These are phyloP conservation scores for Leucosporidium yakuticum DNA, from an alignment of 768 basidiomycete genomes.

Conservation along the genomic window DNA sequence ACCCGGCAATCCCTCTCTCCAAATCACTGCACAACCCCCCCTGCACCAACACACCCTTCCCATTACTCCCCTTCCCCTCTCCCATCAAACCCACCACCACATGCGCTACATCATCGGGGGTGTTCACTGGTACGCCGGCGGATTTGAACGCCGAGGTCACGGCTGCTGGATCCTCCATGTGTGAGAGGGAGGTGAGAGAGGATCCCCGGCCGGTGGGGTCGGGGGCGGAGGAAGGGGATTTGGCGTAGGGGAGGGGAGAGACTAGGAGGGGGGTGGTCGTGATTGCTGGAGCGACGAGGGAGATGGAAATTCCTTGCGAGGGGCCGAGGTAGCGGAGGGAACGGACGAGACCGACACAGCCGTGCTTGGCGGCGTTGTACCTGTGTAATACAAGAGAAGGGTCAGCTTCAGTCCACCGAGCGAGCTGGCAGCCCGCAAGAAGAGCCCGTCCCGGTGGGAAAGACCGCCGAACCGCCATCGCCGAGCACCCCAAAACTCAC, in stretches of 20 bases:
- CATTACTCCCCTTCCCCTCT: not conserved
- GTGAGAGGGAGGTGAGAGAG: too few species aligned
- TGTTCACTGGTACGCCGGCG: not conserved
- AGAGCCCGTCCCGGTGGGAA: too few species aligned
- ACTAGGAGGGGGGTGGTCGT: not conserved
- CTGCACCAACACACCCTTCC: not conserved
- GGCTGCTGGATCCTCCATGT: not conserved
- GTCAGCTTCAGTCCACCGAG: too few species aligned
- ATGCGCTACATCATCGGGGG: not conserved
- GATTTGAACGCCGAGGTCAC: not conserved
- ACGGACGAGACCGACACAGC: not conserved
- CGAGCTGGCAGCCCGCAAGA: too few species aligned
- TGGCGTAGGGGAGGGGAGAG: not conserved
- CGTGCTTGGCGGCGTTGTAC: slow-evolving; percentile 9
- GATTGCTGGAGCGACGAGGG: slow-evolving; percentile 7
- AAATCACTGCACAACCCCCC: not conserved
- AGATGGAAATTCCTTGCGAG: not conserved
- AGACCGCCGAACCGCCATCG: too few species aligned
- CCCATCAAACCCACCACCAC: not conserved
- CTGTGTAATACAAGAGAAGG: not conserved
- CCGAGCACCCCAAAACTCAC: not conserved
- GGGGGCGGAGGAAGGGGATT: too few species aligned
- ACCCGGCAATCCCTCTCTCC: not conserved
- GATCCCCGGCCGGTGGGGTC: too few species aligned
- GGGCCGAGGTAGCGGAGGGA: not conserved